Conservation (phyloP, 1,284 basidiomycete genomes). For the Pseudozyma sp. region DNA sequence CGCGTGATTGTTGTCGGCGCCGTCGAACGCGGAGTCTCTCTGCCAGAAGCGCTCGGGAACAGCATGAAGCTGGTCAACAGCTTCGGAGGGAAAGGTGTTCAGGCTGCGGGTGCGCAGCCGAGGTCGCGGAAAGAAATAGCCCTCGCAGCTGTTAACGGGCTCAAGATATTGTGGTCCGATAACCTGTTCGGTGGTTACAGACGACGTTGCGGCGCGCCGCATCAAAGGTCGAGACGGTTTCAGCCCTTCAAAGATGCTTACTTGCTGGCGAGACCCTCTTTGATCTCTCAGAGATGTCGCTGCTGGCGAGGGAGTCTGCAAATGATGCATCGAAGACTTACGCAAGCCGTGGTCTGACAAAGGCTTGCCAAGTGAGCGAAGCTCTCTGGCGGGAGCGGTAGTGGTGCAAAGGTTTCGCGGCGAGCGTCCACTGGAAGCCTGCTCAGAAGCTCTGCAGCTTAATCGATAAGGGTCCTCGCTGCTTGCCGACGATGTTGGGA, state of each 20-base stretch:
- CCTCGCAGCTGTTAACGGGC: conserved; percentile 33
- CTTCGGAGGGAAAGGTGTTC: neutral
- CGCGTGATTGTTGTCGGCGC: neutral
- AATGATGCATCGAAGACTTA: too few species aligned
- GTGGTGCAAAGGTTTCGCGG: neutral
- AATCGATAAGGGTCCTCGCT: neutral
- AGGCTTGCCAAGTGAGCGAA: too few species aligned
- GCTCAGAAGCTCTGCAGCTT: neutral
- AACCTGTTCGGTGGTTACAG: conserved; percentile 9
- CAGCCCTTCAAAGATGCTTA: neutral
- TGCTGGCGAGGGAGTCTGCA: too few species aligned
- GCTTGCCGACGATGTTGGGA: neutral
- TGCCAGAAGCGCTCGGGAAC: conserved; percentile 32
- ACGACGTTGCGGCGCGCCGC: neutral
- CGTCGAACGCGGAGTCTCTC: neutral
- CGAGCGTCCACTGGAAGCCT: neutral
- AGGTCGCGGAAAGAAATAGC: conserved; percentile 26
- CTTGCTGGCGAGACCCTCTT: too few species aligned
- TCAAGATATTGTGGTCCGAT: conserved; percentile 18
- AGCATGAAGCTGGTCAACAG: conserved; percentile 14
- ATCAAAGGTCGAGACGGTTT: neutral
- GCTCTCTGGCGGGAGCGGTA: too few species aligned
- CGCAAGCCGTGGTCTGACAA: too few species aligned
- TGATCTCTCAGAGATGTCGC: too few species aligned
- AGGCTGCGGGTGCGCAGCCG: conserved; percentile 33